phyloP scores from a whole-genome alignment of 257 asterid genomes.

The Ligustrum vulgare region DNA sequence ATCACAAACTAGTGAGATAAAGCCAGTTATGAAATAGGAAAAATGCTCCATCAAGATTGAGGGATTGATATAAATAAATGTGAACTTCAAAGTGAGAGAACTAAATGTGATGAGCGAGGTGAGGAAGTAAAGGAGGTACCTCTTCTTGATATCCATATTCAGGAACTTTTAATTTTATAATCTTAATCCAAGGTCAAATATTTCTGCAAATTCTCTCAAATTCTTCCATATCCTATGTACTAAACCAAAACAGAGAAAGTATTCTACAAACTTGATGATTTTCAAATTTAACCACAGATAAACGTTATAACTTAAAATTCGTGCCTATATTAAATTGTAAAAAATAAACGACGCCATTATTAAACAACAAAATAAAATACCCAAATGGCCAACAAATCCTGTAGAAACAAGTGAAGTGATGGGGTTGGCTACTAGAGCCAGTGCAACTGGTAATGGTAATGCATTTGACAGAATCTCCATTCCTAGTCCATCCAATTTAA shows the following conservation, averaged over 20 bases:
- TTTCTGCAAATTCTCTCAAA: background rate
- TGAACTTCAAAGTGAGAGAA: too few relatives aligned
- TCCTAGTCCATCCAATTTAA: slow-evolving; percentile 64
- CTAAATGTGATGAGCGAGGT: background rate
- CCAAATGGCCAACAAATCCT: slow-evolving; percentile 89
- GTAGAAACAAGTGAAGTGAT: slow-evolving; percentile 83
- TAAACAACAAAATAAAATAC: slow-evolving; percentile 34
- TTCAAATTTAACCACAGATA: background rate
- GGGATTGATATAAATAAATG: background rate
- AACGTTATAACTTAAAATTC: background rate
- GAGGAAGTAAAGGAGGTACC: background rate
- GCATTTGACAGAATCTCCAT: slow-evolving; percentile 80
- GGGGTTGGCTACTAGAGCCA: slow-evolving; percentile 93
- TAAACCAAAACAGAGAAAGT: background rate
- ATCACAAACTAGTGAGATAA: background rate
- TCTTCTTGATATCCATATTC: background rate
- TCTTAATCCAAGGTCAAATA: slow-evolving; percentile 12
- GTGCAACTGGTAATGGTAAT: slow-evolving; percentile 77
- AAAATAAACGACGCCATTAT: background rate
- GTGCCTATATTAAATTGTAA: background rate
- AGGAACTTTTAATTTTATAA: background rate
- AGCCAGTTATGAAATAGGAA: background rate
- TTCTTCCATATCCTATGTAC: background rate
- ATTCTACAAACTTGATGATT: background rate
- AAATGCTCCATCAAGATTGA: background rate